Percentiles rank a stretch among this genome's conserved stretches.
Evolutionary conservation across 768 basidiomycete species (phyloP).

Genomic region (Auriscalpium microsporum): DNA sequence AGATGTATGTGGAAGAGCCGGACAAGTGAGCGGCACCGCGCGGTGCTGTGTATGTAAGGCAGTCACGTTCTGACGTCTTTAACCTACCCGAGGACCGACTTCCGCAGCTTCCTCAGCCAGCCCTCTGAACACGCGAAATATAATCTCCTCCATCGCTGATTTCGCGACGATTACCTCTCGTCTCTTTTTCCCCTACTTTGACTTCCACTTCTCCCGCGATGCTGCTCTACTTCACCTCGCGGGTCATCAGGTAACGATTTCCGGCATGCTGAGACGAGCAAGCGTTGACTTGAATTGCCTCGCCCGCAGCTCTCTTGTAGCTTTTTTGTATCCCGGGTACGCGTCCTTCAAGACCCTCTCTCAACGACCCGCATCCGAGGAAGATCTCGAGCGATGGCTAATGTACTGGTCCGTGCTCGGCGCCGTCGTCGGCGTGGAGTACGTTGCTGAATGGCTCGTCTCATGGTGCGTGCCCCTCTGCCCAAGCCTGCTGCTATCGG

Average conservation of each 20-base stretch:
- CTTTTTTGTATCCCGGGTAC: conserved; percentile 89
- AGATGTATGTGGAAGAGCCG: too few species aligned
- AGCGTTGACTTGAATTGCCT: not conserved
- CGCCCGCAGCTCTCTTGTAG: conserved; percentile 48
- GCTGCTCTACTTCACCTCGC: conserved; percentile 35
- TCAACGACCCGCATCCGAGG: conserved; percentile 76
- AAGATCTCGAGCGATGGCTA: conserved; percentile 86
- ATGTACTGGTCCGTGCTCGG: conserved; percentile 96
- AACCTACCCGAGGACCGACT: not conserved
- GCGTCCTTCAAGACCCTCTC: conserved; percentile 94
- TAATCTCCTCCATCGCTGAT: not conserved
- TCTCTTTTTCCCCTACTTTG: not conserved
- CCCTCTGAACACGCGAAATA: not conserved
- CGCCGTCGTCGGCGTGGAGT: conserved; percentile 74
- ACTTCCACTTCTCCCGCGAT: conserved; percentile 16
- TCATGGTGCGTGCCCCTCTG: conserved; percentile 54
- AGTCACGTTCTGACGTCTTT: too few species aligned
- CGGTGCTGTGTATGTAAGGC: too few species aligned
- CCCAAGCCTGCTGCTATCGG: not conserved
- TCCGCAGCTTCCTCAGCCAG: not conserved
- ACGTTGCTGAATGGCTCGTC: conserved; percentile 78
- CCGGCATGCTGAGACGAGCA: not conserved
- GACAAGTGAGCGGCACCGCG: too few species aligned
- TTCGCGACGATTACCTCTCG: not conserved
- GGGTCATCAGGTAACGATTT: conserved; percentile 29